A percentile compares a stretch with the other conserved stretches of the same genome.
Evolutionary conservation across 805 yeast genomes (phyloP).

Genomic region (Maudiozyma barnettii): DNA sequence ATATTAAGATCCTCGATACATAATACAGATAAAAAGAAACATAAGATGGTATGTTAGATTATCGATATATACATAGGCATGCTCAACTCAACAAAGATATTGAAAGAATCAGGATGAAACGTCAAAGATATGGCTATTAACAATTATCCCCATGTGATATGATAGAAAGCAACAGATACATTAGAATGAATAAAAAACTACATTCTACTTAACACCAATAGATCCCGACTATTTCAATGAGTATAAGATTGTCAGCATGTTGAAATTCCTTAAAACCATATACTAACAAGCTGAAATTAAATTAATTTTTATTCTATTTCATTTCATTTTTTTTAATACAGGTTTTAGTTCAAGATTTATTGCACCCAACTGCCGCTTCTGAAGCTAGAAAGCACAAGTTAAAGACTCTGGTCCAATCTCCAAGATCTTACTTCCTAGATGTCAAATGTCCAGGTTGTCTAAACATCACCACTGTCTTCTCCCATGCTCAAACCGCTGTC

Average conservation of each 20-base stretch:
- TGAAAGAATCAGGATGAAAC: too few relatives aligned
- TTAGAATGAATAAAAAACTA: too few relatives aligned
- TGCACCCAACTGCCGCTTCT: slow-evolving; percentile 94
- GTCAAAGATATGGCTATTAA: too few relatives aligned
- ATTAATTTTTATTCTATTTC: too few relatives aligned
- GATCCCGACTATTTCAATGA: too few relatives aligned
- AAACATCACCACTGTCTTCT: slow-evolving; percentile 97
- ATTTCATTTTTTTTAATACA: slow-evolving; percentile 12
- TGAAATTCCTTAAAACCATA: not conserved
- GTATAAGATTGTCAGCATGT: too few relatives aligned
- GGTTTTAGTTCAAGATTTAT: slow-evolving; percentile 99
- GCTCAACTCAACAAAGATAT: too few relatives aligned
- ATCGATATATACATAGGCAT: too few relatives aligned
- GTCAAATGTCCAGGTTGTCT: slow-evolving; percentile 99
- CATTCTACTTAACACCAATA: too few relatives aligned
- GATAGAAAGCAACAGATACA: too few relatives aligned
- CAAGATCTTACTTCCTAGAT: slow-evolving; percentile 99
- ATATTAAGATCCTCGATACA: not conserved
- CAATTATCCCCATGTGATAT: too few relatives aligned
- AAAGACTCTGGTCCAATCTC: slow-evolving; percentile 93
- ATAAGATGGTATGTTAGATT: not conserved
- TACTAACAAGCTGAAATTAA: too few relatives aligned
- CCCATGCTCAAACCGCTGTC: slow-evolving; percentile 99
- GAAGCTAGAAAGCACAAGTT: slow-evolving; percentile 97
- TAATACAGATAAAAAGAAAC: not conserved